phyloP scores from a whole-genome alignment of 192 early-diverging fungal genomes.

The Umbelopsis ramanniana region DNA sequence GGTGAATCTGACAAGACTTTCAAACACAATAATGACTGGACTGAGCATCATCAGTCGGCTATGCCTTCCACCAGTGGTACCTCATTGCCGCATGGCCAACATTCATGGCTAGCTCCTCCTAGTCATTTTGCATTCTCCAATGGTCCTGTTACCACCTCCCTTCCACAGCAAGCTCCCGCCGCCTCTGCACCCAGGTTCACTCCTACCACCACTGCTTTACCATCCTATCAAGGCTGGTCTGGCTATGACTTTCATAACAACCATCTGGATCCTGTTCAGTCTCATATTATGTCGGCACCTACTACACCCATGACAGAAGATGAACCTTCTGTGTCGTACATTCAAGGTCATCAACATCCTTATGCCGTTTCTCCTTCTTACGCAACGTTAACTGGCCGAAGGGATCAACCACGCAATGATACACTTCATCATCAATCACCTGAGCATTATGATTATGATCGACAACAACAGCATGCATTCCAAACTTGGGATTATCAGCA shows the following conservation, averaged over 20 bases:
- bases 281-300: constrained; percentile 8
- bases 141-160: background rate
- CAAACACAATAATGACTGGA: constrained; percentile 10
- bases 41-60: background rate
- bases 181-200: background rate
- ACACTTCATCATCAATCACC: constrained; percentile 6
- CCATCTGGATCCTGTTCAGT: background rate
- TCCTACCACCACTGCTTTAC: background rate
- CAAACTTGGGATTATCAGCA: background rate
- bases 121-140: background rate
- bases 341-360: constrained; percentile 17
- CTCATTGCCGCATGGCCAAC: background rate
- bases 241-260: constrained; percentile 1
- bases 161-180: background rate
- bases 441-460: constrained; percentile 13
- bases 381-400: background rate
- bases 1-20: constrained; percentile 12
- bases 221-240: constrained; percentile 10
- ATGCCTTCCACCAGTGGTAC: background rate
- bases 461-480: background rate
- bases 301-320: constrained; percentile 17
- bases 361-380: constrained; percentile 14
- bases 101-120: background rate
- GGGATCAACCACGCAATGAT: background rate
- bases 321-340: background rate